Base-by-base conservation (phyloP, 2,329 filamentous ascomycete species). In the Endocalyx cinctus region DNA sequence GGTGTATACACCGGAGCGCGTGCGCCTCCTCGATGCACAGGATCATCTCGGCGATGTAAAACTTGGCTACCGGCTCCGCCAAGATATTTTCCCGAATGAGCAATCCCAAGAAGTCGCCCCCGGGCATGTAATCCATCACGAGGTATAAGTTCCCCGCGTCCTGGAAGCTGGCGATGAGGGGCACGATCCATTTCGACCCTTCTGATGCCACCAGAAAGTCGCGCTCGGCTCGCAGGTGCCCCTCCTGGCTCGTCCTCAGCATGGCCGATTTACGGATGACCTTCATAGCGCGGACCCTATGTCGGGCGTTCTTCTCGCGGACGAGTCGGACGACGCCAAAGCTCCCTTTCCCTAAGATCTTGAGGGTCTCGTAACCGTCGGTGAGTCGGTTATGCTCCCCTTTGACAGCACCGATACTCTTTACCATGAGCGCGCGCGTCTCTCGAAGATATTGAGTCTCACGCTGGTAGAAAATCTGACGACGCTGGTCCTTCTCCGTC, bases 121-220 rank as follows among this genome's bases (percentile, higher is more conserved):
- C 92, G 3, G 94, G 83, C 87, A 96, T 96, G 55, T 94, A 98
- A 39, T 97, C 89, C 88, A 97, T 96, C 33, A 96, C 84, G 5
- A 98, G 76, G 51, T 97, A 97, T 5, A 98, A 70, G 48, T 86
- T 87, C 26, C 76, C 73, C 22, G 75, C 67, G 55, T 97, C 92
- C 58, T 97, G 87, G 45, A 97, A 97, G 52, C 87, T 92, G 31
- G 86, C 74, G 31, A 95, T 74, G 22, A 98, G 67, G 1, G 89
- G 86, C 3, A 97, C 86, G 29, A 95, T 80, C 78, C 89, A 97
- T 40, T 74, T 75, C 5, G 87, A 94, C n/a, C 81, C 84, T 55
- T 92, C 85, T 2, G 88, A 89, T 5, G 84, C 79, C 17, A 95
- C 87, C 6, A 98, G 72, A 45, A 97, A 94, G 50, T 97, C 92